Percentiles rank a stretch among this genome's conserved stretches.
Evolutionary conservation across 2,329 filamentous ascomycete species (phyloP).

Genomic region (Trichoderma semiorbis): DNA sequence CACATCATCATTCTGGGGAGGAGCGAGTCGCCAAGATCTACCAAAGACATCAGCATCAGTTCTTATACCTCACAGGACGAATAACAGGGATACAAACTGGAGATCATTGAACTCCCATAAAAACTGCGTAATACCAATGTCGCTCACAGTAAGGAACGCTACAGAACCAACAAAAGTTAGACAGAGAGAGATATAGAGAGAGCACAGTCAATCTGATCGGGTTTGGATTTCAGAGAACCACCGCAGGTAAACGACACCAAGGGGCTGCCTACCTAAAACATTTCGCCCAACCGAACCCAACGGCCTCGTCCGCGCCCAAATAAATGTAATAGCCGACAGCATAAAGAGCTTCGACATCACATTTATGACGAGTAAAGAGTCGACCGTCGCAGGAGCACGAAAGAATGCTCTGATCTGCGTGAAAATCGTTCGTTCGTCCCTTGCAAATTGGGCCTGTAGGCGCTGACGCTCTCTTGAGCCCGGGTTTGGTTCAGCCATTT

Average conservation of each 20-base stretch:
- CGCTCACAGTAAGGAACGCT: neutral
- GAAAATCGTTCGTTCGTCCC: neutral
- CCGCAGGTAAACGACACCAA: neutral
- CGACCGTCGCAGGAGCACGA: neutral
- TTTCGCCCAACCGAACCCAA: neutral
- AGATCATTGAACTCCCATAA: neutral
- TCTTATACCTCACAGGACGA: neutral
- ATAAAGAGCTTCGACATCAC: neutral
- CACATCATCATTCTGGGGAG: neutral
- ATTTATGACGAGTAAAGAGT: neutral
- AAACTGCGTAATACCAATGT: neutral
- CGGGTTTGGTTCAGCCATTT: neutral
- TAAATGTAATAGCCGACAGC: neutral
- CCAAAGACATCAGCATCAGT: neutral
- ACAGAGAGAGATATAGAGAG: neutral
- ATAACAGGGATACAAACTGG: neutral
- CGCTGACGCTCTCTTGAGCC: neutral
- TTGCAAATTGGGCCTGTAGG: neutral
- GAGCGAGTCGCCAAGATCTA: neutral
- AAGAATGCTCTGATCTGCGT: neutral
- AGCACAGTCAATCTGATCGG: neutral
- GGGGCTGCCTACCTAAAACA: neutral
- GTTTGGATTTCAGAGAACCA: neutral
- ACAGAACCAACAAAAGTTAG: neutral
- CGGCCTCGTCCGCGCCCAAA: neutral